Evolutionary conservation across 306 rosid species (phyloP), one percentile per base, ranked within the genome.

Genomic region (Cucurbita moschata): DNA sequence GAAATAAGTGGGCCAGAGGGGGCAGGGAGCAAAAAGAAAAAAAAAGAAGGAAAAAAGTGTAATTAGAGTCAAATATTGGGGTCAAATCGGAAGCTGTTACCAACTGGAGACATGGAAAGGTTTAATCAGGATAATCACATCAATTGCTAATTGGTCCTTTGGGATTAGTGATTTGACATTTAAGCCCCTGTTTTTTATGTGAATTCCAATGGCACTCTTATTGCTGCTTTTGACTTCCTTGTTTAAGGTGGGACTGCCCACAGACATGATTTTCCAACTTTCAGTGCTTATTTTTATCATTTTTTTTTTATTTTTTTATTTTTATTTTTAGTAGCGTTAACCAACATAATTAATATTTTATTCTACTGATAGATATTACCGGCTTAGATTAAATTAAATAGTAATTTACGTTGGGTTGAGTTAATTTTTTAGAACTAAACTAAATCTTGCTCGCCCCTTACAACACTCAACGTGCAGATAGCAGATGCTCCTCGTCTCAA

Each of bases 21-120:
- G 44, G 19, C 10, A 6, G 43, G 42, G 43, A 38, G 1, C 16
- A 49, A 49, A 75, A 77, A n/a, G n/a, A n/a, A n/a, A n/a, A n/a
- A 76, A 43, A 59, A 30, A 10, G 23, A 11, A 13, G 72, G 75
- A 76, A 43, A 30, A 26, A 59, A 37, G 50, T 72, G 74, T 73
- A 83, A 65, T 75, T 81, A 66, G 78, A 56, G 83, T 68, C 40
- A 47, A 60, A 59, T 77, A 72, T 60, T 73, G 87, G 80, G 61
- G 91, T 87, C 88, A 70, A 86, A 81, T 88, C 82, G n/a, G 54
- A 65, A 71, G 69, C 58, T 72, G 87, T 76, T 76, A 86, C 82
- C 83, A 74, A 86, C 80, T 50, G 81, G 81, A 76, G 87, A 83
- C 83, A 79, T 40, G 79, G 63, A 62, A 61, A 81, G 80, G 77